These are phyloP conservation scores for Eucalyptus pauciflora DNA, from an alignment of 345 rosid genomes.

Conservation along the genomic window DNA sequence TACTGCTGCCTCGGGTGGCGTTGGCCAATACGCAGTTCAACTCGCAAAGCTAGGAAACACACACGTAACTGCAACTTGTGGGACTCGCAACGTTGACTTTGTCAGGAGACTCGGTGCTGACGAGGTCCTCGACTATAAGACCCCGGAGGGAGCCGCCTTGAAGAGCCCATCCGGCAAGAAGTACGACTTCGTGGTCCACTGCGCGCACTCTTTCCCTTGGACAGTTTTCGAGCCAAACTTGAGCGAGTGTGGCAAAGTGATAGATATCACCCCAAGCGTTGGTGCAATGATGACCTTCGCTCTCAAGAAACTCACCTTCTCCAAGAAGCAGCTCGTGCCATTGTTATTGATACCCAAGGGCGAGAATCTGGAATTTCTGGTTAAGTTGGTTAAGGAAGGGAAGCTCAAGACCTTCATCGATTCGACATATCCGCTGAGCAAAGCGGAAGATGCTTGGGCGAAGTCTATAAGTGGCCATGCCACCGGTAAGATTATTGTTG, in stretches of 20 bases:
- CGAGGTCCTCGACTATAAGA: constrained; percentile 73
- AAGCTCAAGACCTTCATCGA: constrained; percentile 58
- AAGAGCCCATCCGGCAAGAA: constrained; percentile 62
- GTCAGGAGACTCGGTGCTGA: constrained; percentile 73
- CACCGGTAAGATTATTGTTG: constrained; percentile 69
- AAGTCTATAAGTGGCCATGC: constrained; percentile 59
- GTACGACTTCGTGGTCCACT: constrained; percentile 66
- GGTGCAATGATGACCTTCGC: constrained; percentile 31
- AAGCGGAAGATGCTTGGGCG: constrained; percentile 76
- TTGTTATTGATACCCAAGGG: constrained; percentile 16
- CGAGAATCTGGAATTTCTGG: constrained; percentile 39
- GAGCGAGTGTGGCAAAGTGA: constrained; percentile 47
- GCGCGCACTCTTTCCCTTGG: constrained; percentile 55
- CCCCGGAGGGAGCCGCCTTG: constrained; percentile 62
- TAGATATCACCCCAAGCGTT: constrained; percentile 44
- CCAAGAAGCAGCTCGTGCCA: constrained; percentile 63
- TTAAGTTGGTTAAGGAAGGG: constrained; percentile 44
- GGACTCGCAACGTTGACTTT: constrained; percentile 54
- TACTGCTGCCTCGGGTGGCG: constrained; percentile 85
- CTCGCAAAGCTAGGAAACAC: constrained; percentile 68
- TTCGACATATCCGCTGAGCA: constrained; percentile 43
- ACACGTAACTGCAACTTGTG: constrained; percentile 82
- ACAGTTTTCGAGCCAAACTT: constrained; percentile 58
- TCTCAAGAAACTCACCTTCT: constrained; percentile 39
- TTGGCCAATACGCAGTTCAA: constrained; percentile 79